phyloP scores from a whole-genome alignment of 306 rosid genomes.

The Malus orientalis region DNA sequence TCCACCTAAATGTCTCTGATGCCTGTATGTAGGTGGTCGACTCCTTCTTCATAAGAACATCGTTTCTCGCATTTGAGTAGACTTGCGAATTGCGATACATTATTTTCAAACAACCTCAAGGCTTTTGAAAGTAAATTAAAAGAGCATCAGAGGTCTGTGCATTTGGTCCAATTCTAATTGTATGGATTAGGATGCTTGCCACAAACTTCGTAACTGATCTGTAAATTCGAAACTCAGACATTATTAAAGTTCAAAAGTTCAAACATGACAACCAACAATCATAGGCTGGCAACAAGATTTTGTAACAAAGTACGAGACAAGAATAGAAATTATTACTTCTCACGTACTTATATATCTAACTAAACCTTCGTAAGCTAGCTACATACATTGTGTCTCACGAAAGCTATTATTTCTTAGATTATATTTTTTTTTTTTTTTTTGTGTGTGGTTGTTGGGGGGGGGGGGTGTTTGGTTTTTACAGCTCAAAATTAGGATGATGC shows the following conservation, averaged over 20 bases:
- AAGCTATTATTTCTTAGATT: no score
- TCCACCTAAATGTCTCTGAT: not conserved
- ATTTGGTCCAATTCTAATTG: no score
- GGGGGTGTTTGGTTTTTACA: no score
- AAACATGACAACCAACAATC: not conserved
- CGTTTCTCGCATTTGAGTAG: no score
- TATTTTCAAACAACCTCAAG: not conserved
- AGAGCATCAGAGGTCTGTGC: no score
- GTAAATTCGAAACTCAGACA: not conserved
- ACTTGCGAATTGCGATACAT: no score
- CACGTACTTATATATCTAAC: not conserved
- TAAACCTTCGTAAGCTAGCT: not conserved
- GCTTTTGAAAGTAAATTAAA: not conserved
- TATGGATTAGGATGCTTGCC: not conserved
- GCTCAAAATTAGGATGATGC: no score
- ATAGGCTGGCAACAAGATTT: not conserved
- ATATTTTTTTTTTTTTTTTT: no score
- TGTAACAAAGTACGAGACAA: not conserved
- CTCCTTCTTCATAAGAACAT: no score
- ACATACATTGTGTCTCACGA: no score
- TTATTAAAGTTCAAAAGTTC: no score
- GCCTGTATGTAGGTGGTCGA: not conserved
- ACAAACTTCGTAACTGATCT: not conserved
- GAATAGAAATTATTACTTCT: not conserved
- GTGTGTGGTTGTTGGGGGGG: no score